Evolutionary conservation across 495 filamentous ascomycete genomes (phyloP).

Genomic region (Penicillium steckii): DNA sequence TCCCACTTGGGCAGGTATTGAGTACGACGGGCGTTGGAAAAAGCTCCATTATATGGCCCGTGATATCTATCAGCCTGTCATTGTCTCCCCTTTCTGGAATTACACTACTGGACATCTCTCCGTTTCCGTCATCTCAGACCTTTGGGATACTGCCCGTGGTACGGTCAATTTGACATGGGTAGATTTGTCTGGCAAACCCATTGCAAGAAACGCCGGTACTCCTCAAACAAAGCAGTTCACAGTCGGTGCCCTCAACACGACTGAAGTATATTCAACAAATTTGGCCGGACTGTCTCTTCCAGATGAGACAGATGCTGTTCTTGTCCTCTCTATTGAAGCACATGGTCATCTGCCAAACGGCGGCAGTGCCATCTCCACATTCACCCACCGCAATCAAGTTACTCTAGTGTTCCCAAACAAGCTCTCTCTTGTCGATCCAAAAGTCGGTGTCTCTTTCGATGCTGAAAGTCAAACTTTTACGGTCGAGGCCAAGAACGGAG

Average conservation of each 20-base stretch:
- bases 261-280: constrained; percentile 48
- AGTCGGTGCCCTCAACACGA: constrained; percentile 62
- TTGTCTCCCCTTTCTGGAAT: constrained; percentile 63
- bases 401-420: constrained; percentile 51
- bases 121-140: constrained; percentile 56
- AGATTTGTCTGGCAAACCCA: constrained; percentile 35
- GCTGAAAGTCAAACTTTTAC: constrained; percentile 43
- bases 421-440: constrained; percentile 56
- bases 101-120: constrained; percentile 51
- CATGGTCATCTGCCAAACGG: constrained; percentile 54
- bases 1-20: constrained; percentile 64
- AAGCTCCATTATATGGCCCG: constrained; percentile 59
- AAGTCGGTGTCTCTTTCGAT: constrained; percentile 46
- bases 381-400: constrained; percentile 58
- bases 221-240: constrained; percentile 40
- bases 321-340: constrained; percentile 55
- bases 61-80: constrained; percentile 60
- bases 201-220: constrained; percentile 30
- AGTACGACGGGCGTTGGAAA: constrained; percentile 66
- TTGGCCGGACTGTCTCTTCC: constrained; percentile 32
- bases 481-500: constrained; percentile 54
- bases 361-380: constrained; percentile 35
- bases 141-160: constrained; percentile 37
- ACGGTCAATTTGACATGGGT: constrained; percentile 39
- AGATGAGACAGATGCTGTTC: constrained; percentile 45